Percentiles rank a stretch among this genome's conserved stretches.
These are phyloP conservation scores for Rhynchosporium agropyri DNA, from an alignment of 2,329 filamentous ascomycete species.

Conservation along the genomic window DNA sequence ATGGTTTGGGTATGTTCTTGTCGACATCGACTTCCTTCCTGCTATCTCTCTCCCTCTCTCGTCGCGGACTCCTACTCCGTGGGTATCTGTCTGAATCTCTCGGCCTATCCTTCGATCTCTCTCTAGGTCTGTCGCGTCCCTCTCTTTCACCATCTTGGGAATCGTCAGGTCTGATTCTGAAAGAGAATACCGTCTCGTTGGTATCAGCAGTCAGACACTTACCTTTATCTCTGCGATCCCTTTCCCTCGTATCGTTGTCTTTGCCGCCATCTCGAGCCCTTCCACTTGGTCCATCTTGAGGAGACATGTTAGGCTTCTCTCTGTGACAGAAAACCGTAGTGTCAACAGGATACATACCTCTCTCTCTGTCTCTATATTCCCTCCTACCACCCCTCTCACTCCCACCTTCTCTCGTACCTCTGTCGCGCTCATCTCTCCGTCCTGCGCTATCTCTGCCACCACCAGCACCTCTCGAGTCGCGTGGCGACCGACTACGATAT, in stretches of 20 bases:
- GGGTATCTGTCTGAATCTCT: constrained; percentile 29
- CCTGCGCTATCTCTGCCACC: constrained; percentile 33
- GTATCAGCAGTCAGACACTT: constrained; percentile 6
- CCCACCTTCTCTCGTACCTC: constrained; percentile 33
- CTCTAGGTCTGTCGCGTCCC: constrained; percentile 25
- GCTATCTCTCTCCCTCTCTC: constrained; percentile 24
- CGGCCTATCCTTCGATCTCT: constrained; percentile 27
- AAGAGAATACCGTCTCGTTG: constrained; percentile 7
- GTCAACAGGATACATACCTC: constrained; percentile 24
- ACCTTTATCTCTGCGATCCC: constrained; percentile 9
- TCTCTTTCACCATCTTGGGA: constrained; percentile 33
- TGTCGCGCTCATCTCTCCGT: constrained; percentile 29
- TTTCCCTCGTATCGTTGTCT: constrained; percentile 25
- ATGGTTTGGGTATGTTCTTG: constrained; percentile 22
- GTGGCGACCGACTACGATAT: constrained; percentile 40
- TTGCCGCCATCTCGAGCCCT: constrained; percentile 16
- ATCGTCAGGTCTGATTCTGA: constrained; percentile 22
- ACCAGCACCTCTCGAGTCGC: constrained; percentile 34
- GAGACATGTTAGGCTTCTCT: constrained; percentile 6
- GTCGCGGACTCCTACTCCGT: constrained; percentile 26
- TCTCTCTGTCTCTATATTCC: constrained; percentile 28
- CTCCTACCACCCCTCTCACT: constrained; percentile 19
- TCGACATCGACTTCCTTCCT: constrained; percentile 15
- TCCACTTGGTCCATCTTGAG: neutral
- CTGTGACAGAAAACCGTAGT: constrained; percentile 2